A percentile compares a stretch with the other conserved stretches of the same genome.
Conservation (phyloP, 306 rosid genomes). For the peach (Prunus persica) region Prunus_persica_NCBIv2 NC_034014.1:27087501-27088000, state of each 20-base stretch:
- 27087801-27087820: neutral
- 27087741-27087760: neutral
- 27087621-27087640: too few relatives aligned
- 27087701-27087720: neutral
- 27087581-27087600: neutral
- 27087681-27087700: neutral
- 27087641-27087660: too few relatives aligned
- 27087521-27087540: too few relatives aligned
- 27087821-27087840: neutral
- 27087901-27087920: conserved; percentile 1
- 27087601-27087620: too few relatives aligned
- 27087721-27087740: neutral
- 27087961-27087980: conserved; percentile 20
- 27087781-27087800: neutral
- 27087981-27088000: conserved; percentile 43
- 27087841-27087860: neutral
- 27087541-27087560: too few relatives aligned
- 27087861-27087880: neutral
- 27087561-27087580: neutral
- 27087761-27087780: neutral
- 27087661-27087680: too few relatives aligned
- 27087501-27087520: too few relatives aligned
- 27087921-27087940: neutral
- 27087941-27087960: neutral
- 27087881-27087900: conserved; percentile 22